A percentile compares a stretch with the other conserved stretches of the same genome.
Evolutionary conservation across 2,329 filamentous ascomycete species (phyloP).

Genomic region (Diaporthe batatas): DNA sequence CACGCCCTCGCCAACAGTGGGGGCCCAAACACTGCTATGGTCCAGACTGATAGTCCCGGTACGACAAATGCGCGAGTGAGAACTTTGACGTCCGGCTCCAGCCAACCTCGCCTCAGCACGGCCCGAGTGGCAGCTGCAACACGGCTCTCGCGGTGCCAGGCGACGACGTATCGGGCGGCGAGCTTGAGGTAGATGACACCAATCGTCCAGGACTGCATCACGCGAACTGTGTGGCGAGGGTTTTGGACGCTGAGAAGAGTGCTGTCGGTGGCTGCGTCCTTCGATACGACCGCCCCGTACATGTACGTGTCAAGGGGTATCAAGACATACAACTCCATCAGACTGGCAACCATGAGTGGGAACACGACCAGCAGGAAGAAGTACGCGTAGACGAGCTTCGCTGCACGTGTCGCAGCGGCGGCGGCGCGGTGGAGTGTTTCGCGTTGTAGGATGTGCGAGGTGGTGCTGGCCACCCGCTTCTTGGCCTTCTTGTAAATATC

Average conservation of each 20-base stretch:
- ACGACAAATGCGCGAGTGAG: conserved; percentile 90
- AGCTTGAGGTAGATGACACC: conserved; percentile 92
- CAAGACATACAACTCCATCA: conserved; percentile 90
- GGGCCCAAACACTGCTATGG: conserved; percentile 74
- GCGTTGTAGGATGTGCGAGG: conserved; percentile 49
- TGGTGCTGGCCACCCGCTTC: conserved; percentile 48
- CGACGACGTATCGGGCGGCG: conserved; percentile 75
- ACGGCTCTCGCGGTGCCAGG: conserved; percentile 77
- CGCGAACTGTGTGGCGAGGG: conserved; percentile 78
- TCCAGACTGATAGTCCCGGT: conserved; percentile 75
- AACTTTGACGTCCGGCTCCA: conserved; percentile 82
- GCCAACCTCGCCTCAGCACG: conserved; percentile 80
- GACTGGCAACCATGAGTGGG: conserved; percentile 81
- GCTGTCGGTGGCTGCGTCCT: conserved; percentile 44
- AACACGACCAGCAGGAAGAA: conserved; percentile 81
- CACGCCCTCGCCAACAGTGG: conserved; percentile 68
- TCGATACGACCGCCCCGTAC: conserved; percentile 52
- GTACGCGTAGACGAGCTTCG: conserved; percentile 79
- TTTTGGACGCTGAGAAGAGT: conserved; percentile 48
- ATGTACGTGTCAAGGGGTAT: conserved; percentile 88
- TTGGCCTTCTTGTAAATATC: conserved; percentile 53
- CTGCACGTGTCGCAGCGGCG: conserved; percentile 50
- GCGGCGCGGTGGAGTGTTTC: conserved; percentile 50
- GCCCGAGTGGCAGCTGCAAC: conserved; percentile 80
- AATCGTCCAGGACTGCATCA: conserved; percentile 94